phyloP scores from a whole-genome alignment of 2,329 filamentous ascomycete genomes.

The Aspergillus nomiae region DNA sequence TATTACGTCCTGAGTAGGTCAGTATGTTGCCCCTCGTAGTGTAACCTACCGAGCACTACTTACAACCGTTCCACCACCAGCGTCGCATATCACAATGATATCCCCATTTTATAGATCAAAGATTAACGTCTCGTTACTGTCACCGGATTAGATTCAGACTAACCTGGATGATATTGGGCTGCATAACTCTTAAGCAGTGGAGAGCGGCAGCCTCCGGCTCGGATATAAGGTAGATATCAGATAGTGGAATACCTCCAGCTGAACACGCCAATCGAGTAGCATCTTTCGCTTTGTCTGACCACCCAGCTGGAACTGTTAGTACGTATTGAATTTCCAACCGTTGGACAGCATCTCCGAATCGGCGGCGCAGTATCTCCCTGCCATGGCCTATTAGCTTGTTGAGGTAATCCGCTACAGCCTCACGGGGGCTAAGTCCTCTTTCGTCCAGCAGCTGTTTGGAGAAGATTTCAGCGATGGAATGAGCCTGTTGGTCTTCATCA shows the following conservation, averaged over 20 bases:
- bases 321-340: conserved; percentile 28
- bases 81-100: conserved; percentile 39
- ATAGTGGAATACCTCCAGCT: conserved; percentile 16
- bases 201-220: conserved; percentile 38
- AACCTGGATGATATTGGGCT: conserved; percentile 29
- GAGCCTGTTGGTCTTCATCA: conserved; percentile 14
- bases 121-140: background rate
- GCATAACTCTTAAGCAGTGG: conserved; percentile 29
- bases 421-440: background rate
- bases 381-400: conserved; percentile 7
- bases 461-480: conserved; percentile 8
- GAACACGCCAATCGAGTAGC: conserved; percentile 25
- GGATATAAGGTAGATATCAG: conserved; percentile 22
- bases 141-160: background rate
- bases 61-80: conserved; percentile 41
- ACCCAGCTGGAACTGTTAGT: conserved; percentile 35
- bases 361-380: conserved; percentile 8
- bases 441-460: conserved; percentile 1
- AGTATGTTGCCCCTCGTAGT: background rate
- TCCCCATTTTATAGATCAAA: conserved; percentile 25
- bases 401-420: conserved; percentile 16
- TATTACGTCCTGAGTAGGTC: conserved; percentile 30
- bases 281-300: conserved; percentile 39
- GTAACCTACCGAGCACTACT: background rate
- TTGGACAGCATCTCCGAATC: conserved; percentile 17